Base-by-base conservation (phyloP, 352 stramenopile genomes). In the Globisporangium solare region DNA sequence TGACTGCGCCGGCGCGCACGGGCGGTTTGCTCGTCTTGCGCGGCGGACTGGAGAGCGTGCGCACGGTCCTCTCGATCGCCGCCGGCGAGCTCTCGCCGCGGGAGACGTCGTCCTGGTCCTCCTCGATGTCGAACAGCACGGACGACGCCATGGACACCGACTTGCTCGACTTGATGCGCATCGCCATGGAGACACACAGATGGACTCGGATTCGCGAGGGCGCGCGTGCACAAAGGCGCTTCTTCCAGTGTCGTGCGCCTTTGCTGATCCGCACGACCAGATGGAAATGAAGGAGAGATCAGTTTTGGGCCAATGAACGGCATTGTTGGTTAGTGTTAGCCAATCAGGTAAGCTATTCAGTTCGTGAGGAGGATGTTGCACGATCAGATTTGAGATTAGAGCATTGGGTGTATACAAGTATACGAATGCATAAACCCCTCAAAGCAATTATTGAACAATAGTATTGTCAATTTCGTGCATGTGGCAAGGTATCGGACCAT, bases 71-170 rank as follows among this genome's bases (percentile, higher is more conserved):
- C 20, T 58, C 63, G 45, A 67, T 47, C 27, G 43, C 56, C 5
- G 27, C 21, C 1, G 50, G 62, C 10, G 56, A 66, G 12, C 50
- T 61, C 21, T 61, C 55, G 27, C 39, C 52, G 24, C 17, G 54
- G 15, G 51, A 35, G 48, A 56, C 46, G 17, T 60, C 67, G 61
- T 35, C 27, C 2, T 67, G 61, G 61, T 81, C 67, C 40, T 78
- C 72, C 13, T 60, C 69, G 37, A 81, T 78, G 43, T 81, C 58
- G 54, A 78, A 78, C 35, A 76, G 57, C 48, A 78, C 67, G 20
- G 67, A 68, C 66, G 68, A 52, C 47, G 52, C 51, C 18, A 53
- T 32, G 49, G 40, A 56, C 22, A 57, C 48, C 24, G 61, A 65
- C 49, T 58, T 61, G 21, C 57, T 67, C 37, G 67, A 69, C 47